Evolutionary conservation across 2,329 filamentous ascomycete species (phyloP), one percentile per base, ranked within the genome.

Genomic region (Colletotrichum echinochloae): DNA sequence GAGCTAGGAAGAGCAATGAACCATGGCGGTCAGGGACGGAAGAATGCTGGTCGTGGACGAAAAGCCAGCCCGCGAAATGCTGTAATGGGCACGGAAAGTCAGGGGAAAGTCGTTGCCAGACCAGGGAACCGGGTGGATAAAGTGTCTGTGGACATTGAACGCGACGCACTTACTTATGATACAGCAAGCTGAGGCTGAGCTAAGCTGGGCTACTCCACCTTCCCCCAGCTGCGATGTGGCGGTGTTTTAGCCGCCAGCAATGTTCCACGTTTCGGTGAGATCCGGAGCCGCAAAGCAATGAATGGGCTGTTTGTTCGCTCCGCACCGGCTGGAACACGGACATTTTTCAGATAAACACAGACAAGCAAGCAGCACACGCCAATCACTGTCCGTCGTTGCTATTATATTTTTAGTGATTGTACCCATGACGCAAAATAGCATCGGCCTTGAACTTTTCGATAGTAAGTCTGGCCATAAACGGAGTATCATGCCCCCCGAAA

Each of bases 1-100:
- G 9, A 52, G 26, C 60, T 62, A 62, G 35, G 55, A 60, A 56
- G 60, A 60, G 23, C 11, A 59, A 65, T 35, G 30, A 41, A 61
- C 49, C 68, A 71, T 71, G 68, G 68, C 64, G 68, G 68, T 68
- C 51, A 41, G 52, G 60, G 26, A 51, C 52, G 64, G 68, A 33
- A 64, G n/a, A 68, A 59, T 57, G 60, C 54, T 57, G 52, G 44
- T 62, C 64, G 64, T 57, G 57, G 56, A 51, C 44, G 64, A 46
- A 61, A 49, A 49, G 62, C 48, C 54, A 46, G 64, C 41, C 67
- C 57, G 57, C 59, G 64, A 57, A 68, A 46, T 65, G 64, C 59
- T 63, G 48, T 26, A 49, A 35, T 66, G 48, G 26, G 41, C 12
- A 52, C 20, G 46, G 52, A 67, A 59, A 63, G 51, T 68, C 65